phyloP scores from a whole-genome alignment of 169 alveolate genomes.

The Eimeria nieschulzi region DNA sequence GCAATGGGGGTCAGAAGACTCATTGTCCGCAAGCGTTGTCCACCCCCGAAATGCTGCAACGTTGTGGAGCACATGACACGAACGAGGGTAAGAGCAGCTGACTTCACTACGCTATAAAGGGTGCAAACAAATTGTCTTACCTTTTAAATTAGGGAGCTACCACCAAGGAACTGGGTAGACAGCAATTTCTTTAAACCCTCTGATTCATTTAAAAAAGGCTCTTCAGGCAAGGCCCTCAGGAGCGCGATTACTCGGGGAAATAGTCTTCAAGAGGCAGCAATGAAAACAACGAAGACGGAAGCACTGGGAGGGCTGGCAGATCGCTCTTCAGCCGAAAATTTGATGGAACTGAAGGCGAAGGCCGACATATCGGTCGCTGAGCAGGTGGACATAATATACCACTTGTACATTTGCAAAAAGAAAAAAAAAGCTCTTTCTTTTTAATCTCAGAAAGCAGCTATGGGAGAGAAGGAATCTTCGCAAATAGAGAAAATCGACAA shows the following conservation, averaged over 20 bases:
- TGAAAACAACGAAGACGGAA: neutral
- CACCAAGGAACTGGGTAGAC: slow-evolving; percentile 32
- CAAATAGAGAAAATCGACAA: neutral
- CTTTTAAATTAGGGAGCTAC: slow-evolving; percentile 30
- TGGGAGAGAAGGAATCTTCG: neutral
- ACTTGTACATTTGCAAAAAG: neutral
- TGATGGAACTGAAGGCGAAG: slow-evolving; percentile 22
- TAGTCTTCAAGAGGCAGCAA: slow-evolving; percentile 19
- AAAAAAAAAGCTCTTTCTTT: neutral
- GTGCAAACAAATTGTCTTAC: no score
- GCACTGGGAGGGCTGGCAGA: slow-evolving; percentile 29
- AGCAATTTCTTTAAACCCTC: no score
- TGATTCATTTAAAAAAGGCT: neutral
- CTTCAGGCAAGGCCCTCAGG: slow-evolving; percentile 39
- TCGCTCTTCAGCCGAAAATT: slow-evolving; percentile 7
- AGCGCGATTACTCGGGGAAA: slow-evolving; percentile 18
- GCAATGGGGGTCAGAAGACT: neutral
- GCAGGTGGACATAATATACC: neutral
- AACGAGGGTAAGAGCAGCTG: neutral
- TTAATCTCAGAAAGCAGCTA: neutral
- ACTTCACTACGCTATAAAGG: neutral
- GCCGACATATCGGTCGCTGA: slow-evolving; percentile 15
- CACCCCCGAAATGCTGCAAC: slow-evolving; percentile 37
- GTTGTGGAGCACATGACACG: slow-evolving; percentile 34
- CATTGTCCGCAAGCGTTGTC: slow-evolving; percentile 25